A percentile compares a stretch with the other conserved stretches of the same genome.
Conservation (phyloP, 108 stramenopile species). For the Mediolabrus comicus region DNA sequence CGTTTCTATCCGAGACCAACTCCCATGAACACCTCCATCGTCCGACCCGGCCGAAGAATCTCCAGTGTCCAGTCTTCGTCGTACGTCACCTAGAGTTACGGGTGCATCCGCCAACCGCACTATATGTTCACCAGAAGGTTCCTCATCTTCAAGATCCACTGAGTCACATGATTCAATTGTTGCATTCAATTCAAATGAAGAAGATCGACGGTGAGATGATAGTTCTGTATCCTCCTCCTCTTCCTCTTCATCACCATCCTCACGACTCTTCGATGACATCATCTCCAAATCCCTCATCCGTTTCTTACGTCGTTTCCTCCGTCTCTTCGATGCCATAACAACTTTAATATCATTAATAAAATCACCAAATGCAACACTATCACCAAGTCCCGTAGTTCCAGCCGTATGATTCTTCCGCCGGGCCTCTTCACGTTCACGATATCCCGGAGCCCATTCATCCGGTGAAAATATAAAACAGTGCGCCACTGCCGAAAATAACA, state of each 20-base stretch:
- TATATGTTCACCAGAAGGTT: neutral
- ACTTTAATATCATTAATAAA: constrained; percentile 66
- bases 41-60: constrained; percentile 8
- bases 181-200: neutral
- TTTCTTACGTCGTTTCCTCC: constrained; percentile 14
- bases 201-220: neutral
- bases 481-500: constrained; percentile 81
- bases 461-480: constrained; percentile 90
- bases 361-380: constrained; percentile 66
- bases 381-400: constrained; percentile 18
- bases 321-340: constrained; percentile 39
- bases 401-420: constrained; percentile 22
- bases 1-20: constrained; percentile 21
- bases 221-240: neutral
- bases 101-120: neutral
- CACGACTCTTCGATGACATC: constrained; percentile 9
- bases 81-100: neutral
- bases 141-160: neutral
- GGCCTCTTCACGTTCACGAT: constrained; percentile 51
- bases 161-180: neutral
- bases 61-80: constrained; percentile 11
- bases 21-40: constrained; percentile 5
- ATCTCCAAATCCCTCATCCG: constrained; percentile 11
- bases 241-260: constrained; percentile 2
- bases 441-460: constrained; percentile 82